These are phyloP conservation scores for Lagenaria siceraria DNA, from an alignment of 306 rosid species.

Conservation along the genomic window DNA sequence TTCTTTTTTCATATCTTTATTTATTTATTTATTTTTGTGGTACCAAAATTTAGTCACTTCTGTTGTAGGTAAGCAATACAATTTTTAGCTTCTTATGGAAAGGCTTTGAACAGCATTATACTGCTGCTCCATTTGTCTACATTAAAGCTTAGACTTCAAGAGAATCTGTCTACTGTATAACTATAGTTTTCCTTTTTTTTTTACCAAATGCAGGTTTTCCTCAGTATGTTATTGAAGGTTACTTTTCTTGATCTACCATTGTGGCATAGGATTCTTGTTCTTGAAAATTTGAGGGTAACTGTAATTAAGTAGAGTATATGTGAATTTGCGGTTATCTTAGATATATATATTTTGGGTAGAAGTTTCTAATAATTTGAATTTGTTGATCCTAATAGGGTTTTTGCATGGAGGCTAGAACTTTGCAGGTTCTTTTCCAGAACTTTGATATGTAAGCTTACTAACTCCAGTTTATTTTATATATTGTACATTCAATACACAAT, in stretches of 20 bases:
- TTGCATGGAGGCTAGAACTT: slow-evolving; percentile 85
- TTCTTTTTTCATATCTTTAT: no score
- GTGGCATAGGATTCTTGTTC: slow-evolving; percentile 99
- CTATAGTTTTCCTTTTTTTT: not conserved
- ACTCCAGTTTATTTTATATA: not conserved
- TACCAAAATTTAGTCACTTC: no score
- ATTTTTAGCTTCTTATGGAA: no score
- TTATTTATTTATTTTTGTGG: no score
- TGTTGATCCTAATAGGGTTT: slow-evolving; percentile 58
- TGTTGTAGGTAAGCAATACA: no score
- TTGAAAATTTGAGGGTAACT: slow-evolving; percentile 91
- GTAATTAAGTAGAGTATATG: not conserved
- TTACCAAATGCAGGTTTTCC: slow-evolving; percentile 69
- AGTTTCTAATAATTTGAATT: slow-evolving; percentile 13
- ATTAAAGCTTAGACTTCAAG: not conserved
- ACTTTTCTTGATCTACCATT: slow-evolving; percentile 91
- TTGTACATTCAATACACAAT: not conserved
- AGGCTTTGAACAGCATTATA: no score
- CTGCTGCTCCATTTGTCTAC: not conserved
- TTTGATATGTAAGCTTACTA: slow-evolving; percentile 73
- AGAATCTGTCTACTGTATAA: not conserved
- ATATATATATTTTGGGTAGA: not conserved
- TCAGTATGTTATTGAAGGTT: slow-evolving; percentile 89
- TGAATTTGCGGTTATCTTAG: slow-evolving; percentile 5
- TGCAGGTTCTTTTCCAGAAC: slow-evolving; percentile 76